A percentile compares a stretch with the other conserved stretches of the same genome.
Conservation (phyloP, 352 stramenopile genomes). For the Globisporangium paddicum region DNA sequence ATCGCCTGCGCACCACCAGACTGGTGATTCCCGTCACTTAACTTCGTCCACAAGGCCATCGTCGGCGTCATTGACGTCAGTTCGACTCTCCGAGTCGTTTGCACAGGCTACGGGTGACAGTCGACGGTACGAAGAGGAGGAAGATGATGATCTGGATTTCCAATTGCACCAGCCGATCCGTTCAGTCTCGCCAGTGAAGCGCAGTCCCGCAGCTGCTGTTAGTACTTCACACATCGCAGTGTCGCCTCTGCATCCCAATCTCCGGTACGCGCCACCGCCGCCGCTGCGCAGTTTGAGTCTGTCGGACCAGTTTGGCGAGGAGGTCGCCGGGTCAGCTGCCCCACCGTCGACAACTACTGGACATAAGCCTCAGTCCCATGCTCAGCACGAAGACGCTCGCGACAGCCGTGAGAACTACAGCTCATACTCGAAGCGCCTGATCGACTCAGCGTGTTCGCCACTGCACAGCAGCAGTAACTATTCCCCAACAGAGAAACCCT, state of each 20-base stretch:
- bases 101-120: neutral
- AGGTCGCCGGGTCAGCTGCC: neutral
- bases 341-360: no score
- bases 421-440: conserved; percentile 4
- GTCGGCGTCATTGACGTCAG: neutral
- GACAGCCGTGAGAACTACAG: neutral
- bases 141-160: neutral
- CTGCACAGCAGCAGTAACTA: conserved; percentile 4
- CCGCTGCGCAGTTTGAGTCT: neutral
- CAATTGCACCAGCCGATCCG: neutral
- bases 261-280: neutral
- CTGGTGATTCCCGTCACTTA: neutral
- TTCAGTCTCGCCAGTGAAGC: neutral
- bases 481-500: neutral
- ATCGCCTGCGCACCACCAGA: neutral
- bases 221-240: neutral
- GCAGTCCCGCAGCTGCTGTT: neutral
- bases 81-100: neutral
- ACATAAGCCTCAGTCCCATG: neutral
- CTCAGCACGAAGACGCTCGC: neutral
- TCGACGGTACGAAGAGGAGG: neutral
- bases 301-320: conserved; percentile 1
- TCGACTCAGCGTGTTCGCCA: conserved; percentile 28
- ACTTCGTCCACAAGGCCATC: neutral
- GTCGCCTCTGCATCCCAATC: conserved; percentile 4